Percentiles rank a stretch among this genome's conserved stretches.
These are phyloP conservation scores for Colletotrichum sp. DNA, from an alignment of 2,329 filamentous ascomycete genomes.

Conservation along the genomic window DNA sequence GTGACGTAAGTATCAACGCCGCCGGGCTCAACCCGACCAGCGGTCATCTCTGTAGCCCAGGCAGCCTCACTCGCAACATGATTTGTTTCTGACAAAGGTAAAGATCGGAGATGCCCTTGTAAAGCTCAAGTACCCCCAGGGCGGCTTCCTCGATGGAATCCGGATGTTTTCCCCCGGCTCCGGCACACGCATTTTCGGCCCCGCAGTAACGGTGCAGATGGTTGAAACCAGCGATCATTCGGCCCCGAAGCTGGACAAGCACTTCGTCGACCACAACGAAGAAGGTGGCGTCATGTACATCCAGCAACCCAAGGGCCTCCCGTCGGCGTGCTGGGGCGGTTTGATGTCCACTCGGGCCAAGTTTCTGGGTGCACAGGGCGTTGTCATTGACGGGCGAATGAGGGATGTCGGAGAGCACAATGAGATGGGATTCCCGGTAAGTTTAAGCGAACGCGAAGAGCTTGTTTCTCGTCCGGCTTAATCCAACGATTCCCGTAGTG, in stretches of 20 bases:
- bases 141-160: slow-evolving; percentile 29
- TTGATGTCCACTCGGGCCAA: slow-evolving; percentile 34
- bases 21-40: neutral
- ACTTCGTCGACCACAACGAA: slow-evolving; percentile 32
- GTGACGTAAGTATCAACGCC: neutral
- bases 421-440: slow-evolving; percentile 23
- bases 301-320: slow-evolving; percentile 29
- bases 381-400: slow-evolving; percentile 31
- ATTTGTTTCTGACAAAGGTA: neutral
- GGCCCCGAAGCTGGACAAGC: slow-evolving; percentile 27
- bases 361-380: slow-evolving; percentile 28
- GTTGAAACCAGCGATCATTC: slow-evolving; percentile 26
- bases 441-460: neutral
- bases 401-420: slow-evolving; percentile 33
- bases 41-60: neutral
- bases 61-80: neutral
- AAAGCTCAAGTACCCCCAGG: slow-evolving; percentile 31
- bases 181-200: slow-evolving; percentile 31
- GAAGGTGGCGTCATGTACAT: slow-evolving; percentile 31
- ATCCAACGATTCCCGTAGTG: neutral
- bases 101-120: slow-evolving; percentile 30
- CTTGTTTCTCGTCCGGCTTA: neutral
- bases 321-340: slow-evolving; percentile 31
- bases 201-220: slow-evolving; percentile 33
- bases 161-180: slow-evolving; percentile 26